Base-by-base conservation (phyloP, 2,329 filamentous ascomycete species). In the Neofusicoccum laricinum region DNA sequence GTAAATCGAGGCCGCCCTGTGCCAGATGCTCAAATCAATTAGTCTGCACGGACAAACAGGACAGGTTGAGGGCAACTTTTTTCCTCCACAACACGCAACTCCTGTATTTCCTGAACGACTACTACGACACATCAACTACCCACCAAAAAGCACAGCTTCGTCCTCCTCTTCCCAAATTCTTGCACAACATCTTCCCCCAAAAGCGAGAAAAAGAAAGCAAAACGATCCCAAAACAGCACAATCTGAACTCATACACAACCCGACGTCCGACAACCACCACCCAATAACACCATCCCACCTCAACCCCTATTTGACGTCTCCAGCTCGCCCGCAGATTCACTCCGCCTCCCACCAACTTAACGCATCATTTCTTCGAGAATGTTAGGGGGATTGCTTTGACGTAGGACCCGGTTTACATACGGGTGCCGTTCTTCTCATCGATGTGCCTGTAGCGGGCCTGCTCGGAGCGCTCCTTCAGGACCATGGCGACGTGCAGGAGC, bases 381-480 rank as follows among this genome's bases (percentile, higher is more conserved):
- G 19, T 32, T 43, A 58, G 38, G 34, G 36, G 30, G 7, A n/a
- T 10, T 15, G 4, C 4, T 12, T 32, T 19, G 30, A 59, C 14
- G 17, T 21, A 1, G 14, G 21, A 14, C n/a, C 40, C n/a, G 5
- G 4, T 46, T 59, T 30, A 59, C 55, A 36, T 34, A 46, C 40
- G 40, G 55, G 34, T 59, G n/a, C 55, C 75, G 57, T 75, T 85
- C 86, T 95, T 95, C 82, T 92, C 87, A 73, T 94, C 91, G 71
- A 95, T 93, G 72, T 90, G 84, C 65, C 87, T 86, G 79, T 92
- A 95, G 66, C 91, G 84, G 77, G 90, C 88, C 71, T 87, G 86
- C 80, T 95, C 91, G 78, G 90, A 90, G 73, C 91, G 87, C 71
- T 92, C 88, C 82, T 93, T 93, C 71, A 92, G 82, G 49, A 95